Base-by-base conservation (phyloP, 2,329 filamentous ascomycete genomes). In the Stagonosporopsis vannaccii region DNA sequence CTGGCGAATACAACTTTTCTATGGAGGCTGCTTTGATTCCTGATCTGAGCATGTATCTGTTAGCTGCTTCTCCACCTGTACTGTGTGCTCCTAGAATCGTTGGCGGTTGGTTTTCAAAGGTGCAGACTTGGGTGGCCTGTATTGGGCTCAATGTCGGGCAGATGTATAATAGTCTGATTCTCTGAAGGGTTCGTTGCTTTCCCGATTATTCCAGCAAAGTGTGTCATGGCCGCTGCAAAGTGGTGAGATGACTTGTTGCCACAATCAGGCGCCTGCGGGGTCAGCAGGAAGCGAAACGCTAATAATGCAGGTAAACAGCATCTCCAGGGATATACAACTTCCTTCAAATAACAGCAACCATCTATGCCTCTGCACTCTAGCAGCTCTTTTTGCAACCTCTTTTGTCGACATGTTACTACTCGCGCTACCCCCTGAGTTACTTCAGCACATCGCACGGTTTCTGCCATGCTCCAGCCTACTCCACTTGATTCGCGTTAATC, bases 361-460 rank as follows among this genome's bases (percentile, higher is more conserved):
- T 37, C 17, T 20, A 3, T 19, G 4, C 20, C 12, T 19, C 11
- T 37, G 36, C 25, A 9, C n/a, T 30, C 2, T 17, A 19, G 22
- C 28, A 17, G 7, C 45, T 48, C 26, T 17, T 15, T 20, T 41
- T 13, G 17, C 35, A 19, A 9, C 6, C 6, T 37, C 20, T 8
- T 25, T 2, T 6, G 5, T 25, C 23, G 25, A 22, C n/a, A 56
- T 56, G 53, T 47, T 47, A 43, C 30, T 56, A 7, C 47, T 56
- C 9, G 42, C 41, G 22, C 62, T 69, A 17, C 64, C 67, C 13
- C 57, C 47, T 6, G 65, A 69, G 51, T 56, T 69, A 11, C 58
- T 68, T 8, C 64, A 66, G 36, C 56, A 62, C 9, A 60, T 68
- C 12, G 64, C 65, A 23, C 28, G 59, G 42, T 62, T 56, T 20